Conservation (phyloP, 805 yeast genomes). For the Saturnispora bothae region DNA sequence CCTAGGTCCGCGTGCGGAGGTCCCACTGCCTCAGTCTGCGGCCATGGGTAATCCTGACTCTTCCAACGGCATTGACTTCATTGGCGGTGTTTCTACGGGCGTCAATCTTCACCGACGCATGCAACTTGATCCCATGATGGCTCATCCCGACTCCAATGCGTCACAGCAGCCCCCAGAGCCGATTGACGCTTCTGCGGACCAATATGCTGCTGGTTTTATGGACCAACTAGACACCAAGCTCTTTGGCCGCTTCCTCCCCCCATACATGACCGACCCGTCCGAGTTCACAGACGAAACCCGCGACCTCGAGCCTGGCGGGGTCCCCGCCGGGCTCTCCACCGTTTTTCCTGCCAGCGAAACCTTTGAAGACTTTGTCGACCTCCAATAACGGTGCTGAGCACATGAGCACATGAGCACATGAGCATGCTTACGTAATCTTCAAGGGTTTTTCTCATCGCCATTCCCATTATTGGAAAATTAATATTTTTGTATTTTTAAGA, state of each 20-base stretch:
- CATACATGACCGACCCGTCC: constrained; percentile 49
- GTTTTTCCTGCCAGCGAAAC: neutral
- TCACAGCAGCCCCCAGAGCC: neutral
- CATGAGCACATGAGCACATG: neutral
- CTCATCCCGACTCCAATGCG: neutral
- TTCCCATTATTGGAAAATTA: no score
- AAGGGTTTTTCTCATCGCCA: no score
- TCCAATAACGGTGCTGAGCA: constrained; percentile 4
- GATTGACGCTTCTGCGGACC: constrained; percentile 9
- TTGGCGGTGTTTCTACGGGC: constrained; percentile 28
- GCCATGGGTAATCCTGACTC: neutral
- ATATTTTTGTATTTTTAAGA: no score
- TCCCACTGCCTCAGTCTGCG: neutral
- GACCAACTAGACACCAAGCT: constrained; percentile 78
- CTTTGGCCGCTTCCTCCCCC: constrained; percentile 76
- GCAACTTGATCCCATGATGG: neutral
- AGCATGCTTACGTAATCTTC: no score
- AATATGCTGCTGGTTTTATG: constrained; percentile 71
- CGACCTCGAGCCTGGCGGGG: constrained; percentile 1
- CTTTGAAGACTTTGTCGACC: constrained; percentile 2
- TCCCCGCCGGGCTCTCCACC: constrained; percentile 6
- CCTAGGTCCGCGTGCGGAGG: neutral
- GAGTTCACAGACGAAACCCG: no score
- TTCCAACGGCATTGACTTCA: constrained; percentile 24
- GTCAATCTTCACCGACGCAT: constrained; percentile 14